Conservation (phyloP, 2,329 filamentous ascomycete genomes). For the Ramichloridium luteum region DNA sequence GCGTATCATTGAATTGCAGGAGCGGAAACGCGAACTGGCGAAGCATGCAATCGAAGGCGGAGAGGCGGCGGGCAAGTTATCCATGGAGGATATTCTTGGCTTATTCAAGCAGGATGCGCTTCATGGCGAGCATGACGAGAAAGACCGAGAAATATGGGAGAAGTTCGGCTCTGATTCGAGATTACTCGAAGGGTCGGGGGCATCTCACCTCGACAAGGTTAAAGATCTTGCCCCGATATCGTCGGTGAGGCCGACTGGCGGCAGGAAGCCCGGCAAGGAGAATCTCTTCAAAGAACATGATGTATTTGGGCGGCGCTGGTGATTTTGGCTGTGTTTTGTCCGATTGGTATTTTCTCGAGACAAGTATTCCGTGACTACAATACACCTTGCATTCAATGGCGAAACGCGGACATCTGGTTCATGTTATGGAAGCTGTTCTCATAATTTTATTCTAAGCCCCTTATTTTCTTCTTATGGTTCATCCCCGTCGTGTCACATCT, state of each 20-base stretch:
- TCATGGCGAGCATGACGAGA: conserved; percentile 25
- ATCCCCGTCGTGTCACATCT: too few species aligned
- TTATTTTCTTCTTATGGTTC: too few species aligned
- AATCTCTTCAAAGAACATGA: conserved; percentile 2
- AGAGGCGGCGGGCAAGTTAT: conserved; percentile 70
- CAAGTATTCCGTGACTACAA: too few species aligned
- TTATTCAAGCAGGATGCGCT: conserved; percentile 67
- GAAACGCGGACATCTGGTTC: too few species aligned
- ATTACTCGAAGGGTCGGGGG: conserved; percentile 28
- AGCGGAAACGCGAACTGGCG: conserved; percentile 86
- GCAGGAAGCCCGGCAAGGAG: not conserved
- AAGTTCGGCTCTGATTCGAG: conserved; percentile 23
- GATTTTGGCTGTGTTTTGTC: too few species aligned
- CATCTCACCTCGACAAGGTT: too few species aligned
- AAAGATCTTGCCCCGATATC: too few species aligned
- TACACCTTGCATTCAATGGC: too few species aligned
- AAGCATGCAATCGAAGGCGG: conserved; percentile 79
- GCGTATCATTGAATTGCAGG: conserved; percentile 84
- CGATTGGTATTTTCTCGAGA: too few species aligned
- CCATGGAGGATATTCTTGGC: conserved; percentile 83
- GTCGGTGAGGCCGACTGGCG: not conserved
- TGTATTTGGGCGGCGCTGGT: conserved; percentile 1
- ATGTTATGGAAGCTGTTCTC: too few species aligned
- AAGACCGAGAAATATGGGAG: conserved; percentile 30
- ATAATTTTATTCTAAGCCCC: too few species aligned